These are phyloP conservation scores for Pelargonium myrrhifolium DNA, from an alignment of 441 rosid genomes.

Conservation along the genomic window DNA sequence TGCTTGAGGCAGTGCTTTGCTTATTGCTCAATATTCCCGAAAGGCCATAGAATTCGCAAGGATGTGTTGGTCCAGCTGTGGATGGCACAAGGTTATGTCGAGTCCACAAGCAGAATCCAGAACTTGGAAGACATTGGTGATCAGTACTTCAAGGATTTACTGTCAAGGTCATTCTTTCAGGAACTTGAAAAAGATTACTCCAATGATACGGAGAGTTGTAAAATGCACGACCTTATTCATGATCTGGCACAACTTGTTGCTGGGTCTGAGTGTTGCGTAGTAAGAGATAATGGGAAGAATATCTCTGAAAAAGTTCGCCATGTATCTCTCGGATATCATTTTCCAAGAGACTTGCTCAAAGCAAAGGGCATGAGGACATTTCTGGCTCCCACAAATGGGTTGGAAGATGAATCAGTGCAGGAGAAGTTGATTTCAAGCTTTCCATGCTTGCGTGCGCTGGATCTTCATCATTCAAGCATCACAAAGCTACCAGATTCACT, in stretches of 20 bases:
- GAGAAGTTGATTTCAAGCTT: constrained; percentile 8
- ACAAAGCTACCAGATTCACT: neutral
- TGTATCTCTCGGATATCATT: too few relatives aligned
- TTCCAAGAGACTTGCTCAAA: neutral
- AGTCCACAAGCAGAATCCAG: neutral
- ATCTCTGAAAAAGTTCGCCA: constrained; percentile 7
- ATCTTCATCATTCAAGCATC: neutral
- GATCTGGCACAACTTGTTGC: constrained; percentile 25
- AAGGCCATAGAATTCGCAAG: constrained; percentile 6
- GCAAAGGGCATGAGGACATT: constrained; percentile 14
- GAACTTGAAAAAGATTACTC: constrained; percentile 15
- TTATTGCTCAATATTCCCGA: constrained; percentile 20
- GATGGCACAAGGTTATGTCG: constrained; percentile 26
- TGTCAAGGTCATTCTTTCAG: constrained; percentile 24
- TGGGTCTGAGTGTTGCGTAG: constrained; percentile 5
- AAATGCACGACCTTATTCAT: constrained; percentile 30
- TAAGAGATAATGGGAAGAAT: neutral
- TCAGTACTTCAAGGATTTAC: constrained; percentile 14
- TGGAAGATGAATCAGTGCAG: neutral
- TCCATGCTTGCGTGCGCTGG: constrained; percentile 11
- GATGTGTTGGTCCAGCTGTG: constrained; percentile 14
- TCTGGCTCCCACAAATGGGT: neutral
- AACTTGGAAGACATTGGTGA: constrained; percentile 11
- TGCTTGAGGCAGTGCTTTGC: constrained; percentile 27
- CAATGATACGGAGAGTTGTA: constrained; percentile 10